phyloP scores from a whole-genome alignment of 345 rosid genomes.

The Eucalyptus pauciflora region DNA sequence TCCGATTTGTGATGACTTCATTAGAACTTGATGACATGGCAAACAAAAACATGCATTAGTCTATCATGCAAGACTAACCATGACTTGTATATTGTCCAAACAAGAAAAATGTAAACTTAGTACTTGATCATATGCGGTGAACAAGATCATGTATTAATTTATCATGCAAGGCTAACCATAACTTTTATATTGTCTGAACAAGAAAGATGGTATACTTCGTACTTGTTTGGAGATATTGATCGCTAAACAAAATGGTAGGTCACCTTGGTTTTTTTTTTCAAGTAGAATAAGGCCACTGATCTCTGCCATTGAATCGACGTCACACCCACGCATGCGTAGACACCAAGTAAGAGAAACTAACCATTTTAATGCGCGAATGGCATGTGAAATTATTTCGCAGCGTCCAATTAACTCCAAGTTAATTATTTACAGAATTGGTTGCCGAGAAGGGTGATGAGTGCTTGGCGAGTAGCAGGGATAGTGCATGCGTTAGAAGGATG shows the following conservation, averaged over 20 bases:
- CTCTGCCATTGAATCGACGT: background rate
- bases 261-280: background rate
- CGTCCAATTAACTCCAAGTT: background rate
- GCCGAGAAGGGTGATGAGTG: conserved; percentile 46
- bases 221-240: no score
- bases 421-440: conserved; percentile 36
- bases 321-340: background rate
- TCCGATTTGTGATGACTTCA: background rate
- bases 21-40: background rate
- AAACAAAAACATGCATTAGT: background rate
- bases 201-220: background rate
- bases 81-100: background rate
- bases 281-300: background rate
- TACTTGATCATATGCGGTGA: background rate
- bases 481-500: conserved; percentile 21
- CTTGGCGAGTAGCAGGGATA: conserved; percentile 45
- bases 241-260: background rate
- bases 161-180: background rate
- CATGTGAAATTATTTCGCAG: background rate
- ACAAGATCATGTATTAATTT: background rate
- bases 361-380: background rate
- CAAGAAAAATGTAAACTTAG: background rate
- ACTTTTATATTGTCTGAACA: background rate
- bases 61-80: background rate
- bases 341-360: background rate